Percentiles rank a stretch among this genome's conserved stretches.
phyloP scores from a whole-genome alignment of 768 basidiomycete species.

The Filobasidium wieringae region DNA sequence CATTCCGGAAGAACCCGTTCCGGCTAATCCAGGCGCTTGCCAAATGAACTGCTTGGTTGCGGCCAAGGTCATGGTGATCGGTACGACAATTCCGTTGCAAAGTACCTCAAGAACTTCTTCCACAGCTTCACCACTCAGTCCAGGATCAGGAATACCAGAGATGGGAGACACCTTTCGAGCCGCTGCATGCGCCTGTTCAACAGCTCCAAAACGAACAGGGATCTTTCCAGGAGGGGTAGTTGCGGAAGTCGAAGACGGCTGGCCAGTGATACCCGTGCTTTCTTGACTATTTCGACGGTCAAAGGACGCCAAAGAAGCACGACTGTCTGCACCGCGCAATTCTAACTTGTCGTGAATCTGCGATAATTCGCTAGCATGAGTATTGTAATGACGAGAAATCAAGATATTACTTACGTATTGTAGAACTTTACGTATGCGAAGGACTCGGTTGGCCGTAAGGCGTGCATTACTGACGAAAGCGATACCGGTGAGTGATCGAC shows the following conservation, averaged over 20 bases:
- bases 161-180: neutral
- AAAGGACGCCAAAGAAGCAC: conserved; percentile 4
- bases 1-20: conserved; percentile 18
- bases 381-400: neutral
- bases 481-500: neutral
- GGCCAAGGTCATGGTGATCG: conserved; percentile 78
- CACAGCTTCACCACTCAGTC: conserved; percentile 22
- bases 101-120: conserved; percentile 76
- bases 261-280: conserved; percentile 1
- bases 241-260: neutral
- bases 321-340: conserved; percentile 7
- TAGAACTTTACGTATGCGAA: conserved; percentile 74
- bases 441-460: conserved; percentile 71
- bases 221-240: neutral
- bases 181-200: neutral
- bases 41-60: conserved; percentile 82
- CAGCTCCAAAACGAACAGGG: conserved; percentile 6
- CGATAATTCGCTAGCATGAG: neutral
- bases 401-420: conserved; percentile 52
- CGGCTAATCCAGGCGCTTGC: conserved; percentile 42
- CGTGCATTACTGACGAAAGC: conserved; percentile 40
- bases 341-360: conserved; percentile 63
- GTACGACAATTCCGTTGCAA: conserved; percentile 72
- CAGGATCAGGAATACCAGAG: neutral
- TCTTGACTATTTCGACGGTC: conserved; percentile 15